Percentiles rank a stretch among this genome's conserved stretches.
phyloP scores from a whole-genome alignment of 257 asterid species.

The Osmanthus fragrans region DNA sequence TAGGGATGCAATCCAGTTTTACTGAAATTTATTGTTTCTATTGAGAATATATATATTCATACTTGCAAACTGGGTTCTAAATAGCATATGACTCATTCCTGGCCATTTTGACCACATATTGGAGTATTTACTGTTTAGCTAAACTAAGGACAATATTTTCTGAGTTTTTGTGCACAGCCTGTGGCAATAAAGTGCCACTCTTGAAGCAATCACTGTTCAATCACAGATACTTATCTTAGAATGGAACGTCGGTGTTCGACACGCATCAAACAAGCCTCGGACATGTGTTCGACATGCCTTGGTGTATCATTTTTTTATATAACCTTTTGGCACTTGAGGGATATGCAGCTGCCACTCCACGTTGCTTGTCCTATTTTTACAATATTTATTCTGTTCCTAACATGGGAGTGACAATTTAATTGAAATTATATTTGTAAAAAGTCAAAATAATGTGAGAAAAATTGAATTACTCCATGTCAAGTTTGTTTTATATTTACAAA shows the following conservation, averaged over 20 bases:
- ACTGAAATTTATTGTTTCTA: neutral
- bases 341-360: neutral
- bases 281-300: too few relatives aligned
- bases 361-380: neutral
- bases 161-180: neutral
- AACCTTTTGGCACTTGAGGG: neutral
- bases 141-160: neutral
- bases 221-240: neutral
- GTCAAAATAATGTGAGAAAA: neutral
- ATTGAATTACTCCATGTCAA: neutral
- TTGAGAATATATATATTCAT: neutral
- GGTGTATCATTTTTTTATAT: too few relatives aligned
- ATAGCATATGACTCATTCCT: too few relatives aligned
- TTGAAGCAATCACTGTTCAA: neutral
- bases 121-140: neutral
- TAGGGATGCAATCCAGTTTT: neutral
- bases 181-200: neutral
- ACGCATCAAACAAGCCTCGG: neutral
- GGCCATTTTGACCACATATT: too few relatives aligned
- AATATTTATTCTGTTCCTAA: neutral
- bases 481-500: neutral
- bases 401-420: neutral
- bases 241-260: neutral
- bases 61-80: neutral
- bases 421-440: neutral